Conservation (phyloP, 768 basidiomycete genomes). For the Tylopilus plumbeoviolaceoides region DNA sequence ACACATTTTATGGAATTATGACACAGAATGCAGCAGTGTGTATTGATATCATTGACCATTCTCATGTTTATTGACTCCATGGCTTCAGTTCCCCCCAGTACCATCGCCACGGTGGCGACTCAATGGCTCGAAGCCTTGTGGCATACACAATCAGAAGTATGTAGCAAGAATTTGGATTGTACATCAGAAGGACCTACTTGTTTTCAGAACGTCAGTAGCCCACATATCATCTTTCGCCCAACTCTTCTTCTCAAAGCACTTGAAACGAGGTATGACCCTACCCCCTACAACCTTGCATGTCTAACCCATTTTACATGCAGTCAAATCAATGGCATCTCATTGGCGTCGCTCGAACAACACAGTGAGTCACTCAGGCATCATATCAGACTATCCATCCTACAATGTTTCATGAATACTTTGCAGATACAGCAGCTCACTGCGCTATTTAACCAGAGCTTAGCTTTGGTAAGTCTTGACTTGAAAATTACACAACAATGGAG, state of each 20-base stretch:
- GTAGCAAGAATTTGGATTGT: background rate
- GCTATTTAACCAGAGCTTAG: conserved; percentile 39
- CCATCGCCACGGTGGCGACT: conserved; percentile 35
- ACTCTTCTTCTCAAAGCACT: conserved; percentile 36
- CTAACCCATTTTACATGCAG: conserved; percentile 28
- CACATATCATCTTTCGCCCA: conserved; percentile 44
- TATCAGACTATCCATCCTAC: conserved; percentile 35
- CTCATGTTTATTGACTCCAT: background rate
- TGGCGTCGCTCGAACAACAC: conserved; percentile 39
- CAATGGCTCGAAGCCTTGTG: conserved; percentile 54
- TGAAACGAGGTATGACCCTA: conserved; percentile 36
- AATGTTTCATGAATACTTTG: conserved; percentile 34
- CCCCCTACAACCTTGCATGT: background rate
- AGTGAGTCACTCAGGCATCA: conserved; percentile 36
- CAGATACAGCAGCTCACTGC: conserved; percentile 42
- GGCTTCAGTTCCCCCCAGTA: conserved; percentile 31
- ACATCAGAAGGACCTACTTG: background rate
- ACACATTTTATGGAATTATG: conserved; percentile 50
- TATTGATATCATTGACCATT: background rate
- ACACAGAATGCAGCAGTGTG: conserved; percentile 41
- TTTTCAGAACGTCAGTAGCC: conserved; percentile 27
- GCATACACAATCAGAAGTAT: conserved; percentile 23
- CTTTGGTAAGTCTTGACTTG: conserved; percentile 35
- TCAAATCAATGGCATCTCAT: conserved; percentile 37
- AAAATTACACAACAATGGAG: background rate